A percentile compares a stretch with the other conserved stretches of the same genome.
Evolutionary conservation across 768 basidiomycete genomes (phyloP).

Genomic region (Tulasnella sp.): DNA sequence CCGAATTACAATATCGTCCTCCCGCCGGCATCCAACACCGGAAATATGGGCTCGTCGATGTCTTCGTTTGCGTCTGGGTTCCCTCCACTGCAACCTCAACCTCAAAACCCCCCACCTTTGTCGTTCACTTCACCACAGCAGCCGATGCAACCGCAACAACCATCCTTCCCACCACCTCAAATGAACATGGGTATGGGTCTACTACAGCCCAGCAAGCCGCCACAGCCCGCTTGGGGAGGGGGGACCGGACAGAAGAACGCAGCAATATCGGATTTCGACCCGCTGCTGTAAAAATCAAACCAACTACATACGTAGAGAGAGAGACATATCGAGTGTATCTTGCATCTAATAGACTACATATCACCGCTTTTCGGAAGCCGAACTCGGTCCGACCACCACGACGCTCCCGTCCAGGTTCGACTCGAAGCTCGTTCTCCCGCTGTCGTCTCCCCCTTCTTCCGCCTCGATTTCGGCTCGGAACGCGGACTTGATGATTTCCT

Average conservation of each 20-base stretch:
- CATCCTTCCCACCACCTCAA: conserved; percentile 2
- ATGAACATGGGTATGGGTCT: conserved; percentile 23
- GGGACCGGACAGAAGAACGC: conserved; percentile 37
- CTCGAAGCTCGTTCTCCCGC: not conserved
- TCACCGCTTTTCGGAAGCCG: not conserved
- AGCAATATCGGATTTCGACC: conserved; percentile 78
- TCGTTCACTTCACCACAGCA: not conserved
- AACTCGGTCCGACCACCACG: not conserved
- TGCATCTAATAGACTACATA: not conserved
- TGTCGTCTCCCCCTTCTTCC: not conserved
- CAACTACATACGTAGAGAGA: not conserved
- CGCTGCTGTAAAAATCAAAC: conserved; percentile 48
- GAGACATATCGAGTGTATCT: not conserved
- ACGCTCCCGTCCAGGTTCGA: not conserved
- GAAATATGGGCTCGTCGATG: conserved; percentile 24
- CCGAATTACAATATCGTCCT: conserved; percentile 21
- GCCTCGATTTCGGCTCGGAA: conserved; percentile 45
- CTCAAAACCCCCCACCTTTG: not conserved
- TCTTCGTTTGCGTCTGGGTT: not conserved
- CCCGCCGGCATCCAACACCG: conserved; percentile 23
- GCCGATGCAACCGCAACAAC: not conserved
- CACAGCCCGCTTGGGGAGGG: conserved; percentile 37
- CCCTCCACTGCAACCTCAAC: conserved; percentile 14
- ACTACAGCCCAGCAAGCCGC: conserved; percentile 50
- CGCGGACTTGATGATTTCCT: conserved; percentile 46